A percentile compares a stretch with the other conserved stretches of the same genome.
These are phyloP conservation scores for Boeremia lycopersici DNA, from an alignment of 2,329 filamentous ascomycete genomes.

Conservation along the genomic window DNA sequence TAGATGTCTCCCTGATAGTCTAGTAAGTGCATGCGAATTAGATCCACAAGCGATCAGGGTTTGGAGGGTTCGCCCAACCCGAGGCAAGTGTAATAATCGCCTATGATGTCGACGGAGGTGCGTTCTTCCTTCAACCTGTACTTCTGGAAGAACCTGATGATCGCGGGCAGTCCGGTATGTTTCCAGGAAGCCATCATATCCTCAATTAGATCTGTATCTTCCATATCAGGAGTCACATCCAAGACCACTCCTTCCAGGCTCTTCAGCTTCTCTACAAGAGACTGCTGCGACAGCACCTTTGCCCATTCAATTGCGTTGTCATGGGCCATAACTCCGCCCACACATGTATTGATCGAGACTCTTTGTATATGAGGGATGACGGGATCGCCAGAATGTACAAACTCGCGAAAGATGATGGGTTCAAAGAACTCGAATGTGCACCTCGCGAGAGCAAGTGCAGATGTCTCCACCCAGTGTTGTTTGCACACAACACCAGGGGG, in stretches of 20 bases:
- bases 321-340: too few relatives aligned
- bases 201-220: background rate
- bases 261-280: background rate
- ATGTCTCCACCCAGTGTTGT: background rate
- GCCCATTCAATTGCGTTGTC: background rate
- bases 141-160: background rate
- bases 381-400: background rate
- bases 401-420: background rate
- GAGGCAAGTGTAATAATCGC: too few relatives aligned
- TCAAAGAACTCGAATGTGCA: background rate
- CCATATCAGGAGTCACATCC: background rate
- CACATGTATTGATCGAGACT: too few relatives aligned
- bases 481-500: background rate
- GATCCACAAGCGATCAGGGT: too few relatives aligned
- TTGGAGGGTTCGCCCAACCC: too few relatives aligned
- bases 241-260: background rate
- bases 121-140: background rate
- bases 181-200: background rate
- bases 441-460: background rate
- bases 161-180: background rate
- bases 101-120: background rate
- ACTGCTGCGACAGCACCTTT: background rate
- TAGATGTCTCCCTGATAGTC: too few relatives aligned
- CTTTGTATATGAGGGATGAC: too few relatives aligned
- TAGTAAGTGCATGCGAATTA: too few relatives aligned